Base-by-base conservation (phyloP, 164 flowering plant genomes). In the Aristolochia fimbriata region DNA sequence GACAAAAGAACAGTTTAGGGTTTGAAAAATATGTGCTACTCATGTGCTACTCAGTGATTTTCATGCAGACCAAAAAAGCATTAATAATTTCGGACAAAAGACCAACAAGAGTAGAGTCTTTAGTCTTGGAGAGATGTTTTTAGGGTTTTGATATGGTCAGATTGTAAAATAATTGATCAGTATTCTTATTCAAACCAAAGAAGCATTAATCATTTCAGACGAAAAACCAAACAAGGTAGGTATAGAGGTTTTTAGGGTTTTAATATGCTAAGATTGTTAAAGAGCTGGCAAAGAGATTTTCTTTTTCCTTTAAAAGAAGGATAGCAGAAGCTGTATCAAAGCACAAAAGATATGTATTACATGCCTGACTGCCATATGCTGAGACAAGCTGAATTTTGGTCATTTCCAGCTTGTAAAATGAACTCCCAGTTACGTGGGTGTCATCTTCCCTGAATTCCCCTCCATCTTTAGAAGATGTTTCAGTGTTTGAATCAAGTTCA, bases 341-440 rank as follows among this genome's bases (percentile, higher is more conserved):
- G 22, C 22, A 17, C 52, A 16, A 45, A 23, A 58, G 33, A 14
- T 47, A 15, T 47, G n/a, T 61, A 27, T 20, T 57, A 63, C 65
- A 48, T 77, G 81, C 98, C 82, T 80, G 87, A 63, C 73, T 65
- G 58, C 89, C 96, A 68, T 83, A 67, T 31, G 87, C 72, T 55
- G 86, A 83, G 70, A 85, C 70, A 20, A 88, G 69, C 65, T 82
- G 88, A 66, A 92, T 78, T 48, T 76, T 80, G 47, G 78, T 62
- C 85, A 87, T 85, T 81, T 92, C 98, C 72, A 92, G 70, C 80
- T 78, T 88, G 79, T 88, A 92, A 78, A 79, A 87, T 54, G 84
- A 69, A 65, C 78, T 78, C 54, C 82, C 92, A 66, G 62, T 77
- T 58, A 50, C 68, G 6, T 65, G 57, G 60, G 47, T 74, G 61